Percentiles rank a stretch among this genome's conserved stretches.
These are phyloP conservation scores for Aegilops bicornis DNA, from an alignment of 176 grass and related monocot species.

Conservation along the genomic window DNA sequence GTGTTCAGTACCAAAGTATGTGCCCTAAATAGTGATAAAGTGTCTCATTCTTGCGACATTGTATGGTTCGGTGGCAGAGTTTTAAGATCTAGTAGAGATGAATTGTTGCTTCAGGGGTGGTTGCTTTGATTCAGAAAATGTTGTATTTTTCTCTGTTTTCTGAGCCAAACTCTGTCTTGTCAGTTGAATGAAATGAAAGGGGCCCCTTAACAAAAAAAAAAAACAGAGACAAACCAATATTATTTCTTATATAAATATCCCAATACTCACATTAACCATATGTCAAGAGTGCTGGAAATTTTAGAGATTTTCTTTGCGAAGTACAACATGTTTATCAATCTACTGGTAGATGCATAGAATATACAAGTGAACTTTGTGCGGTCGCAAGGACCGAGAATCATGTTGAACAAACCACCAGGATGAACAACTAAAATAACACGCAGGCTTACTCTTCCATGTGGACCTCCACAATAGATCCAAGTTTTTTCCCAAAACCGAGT, in stretches of 20 bases:
- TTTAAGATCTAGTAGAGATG: background rate
- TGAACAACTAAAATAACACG: background rate
- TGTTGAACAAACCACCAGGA: background rate
- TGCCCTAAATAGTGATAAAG: background rate
- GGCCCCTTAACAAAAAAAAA: background rate
- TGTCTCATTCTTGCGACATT: background rate
- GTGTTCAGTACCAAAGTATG: background rate
- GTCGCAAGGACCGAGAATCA: constrained; percentile 6
- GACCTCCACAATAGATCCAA: constrained; percentile 67
- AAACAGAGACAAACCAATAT: background rate
- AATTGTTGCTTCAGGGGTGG: background rate
- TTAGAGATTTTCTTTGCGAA: background rate
- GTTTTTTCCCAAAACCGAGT: constrained; percentile 75
- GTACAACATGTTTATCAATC: constrained; percentile 19
- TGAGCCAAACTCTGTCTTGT: background rate
- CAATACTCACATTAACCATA: background rate
- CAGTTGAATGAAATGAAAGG: background rate
- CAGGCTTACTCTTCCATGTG: constrained; percentile 82
- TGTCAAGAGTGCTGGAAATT: background rate
- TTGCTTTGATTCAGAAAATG: background rate
- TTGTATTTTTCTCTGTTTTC: background rate
- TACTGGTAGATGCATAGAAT: constrained; percentile 18
- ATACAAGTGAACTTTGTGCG: constrained; percentile 15
- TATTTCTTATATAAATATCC: background rate
- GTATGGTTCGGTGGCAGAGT: background rate